Evolutionary conservation across 1,284 basidiomycete genomes (phyloP).

Genomic region (Trametes hirsuta): DNA sequence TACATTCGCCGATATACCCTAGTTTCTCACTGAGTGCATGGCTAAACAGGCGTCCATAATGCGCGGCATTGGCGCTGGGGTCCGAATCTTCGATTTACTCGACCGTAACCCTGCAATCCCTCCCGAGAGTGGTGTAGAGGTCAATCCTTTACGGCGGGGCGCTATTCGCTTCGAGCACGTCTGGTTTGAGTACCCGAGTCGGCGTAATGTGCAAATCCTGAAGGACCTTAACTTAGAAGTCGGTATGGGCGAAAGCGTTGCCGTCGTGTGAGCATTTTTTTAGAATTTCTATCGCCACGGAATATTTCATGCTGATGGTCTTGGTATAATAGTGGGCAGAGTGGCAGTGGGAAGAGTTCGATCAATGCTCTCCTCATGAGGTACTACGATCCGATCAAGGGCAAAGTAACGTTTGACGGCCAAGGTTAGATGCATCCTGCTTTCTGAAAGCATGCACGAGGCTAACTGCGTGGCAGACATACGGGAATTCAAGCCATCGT

Average conservation of each 20-base stretch:
- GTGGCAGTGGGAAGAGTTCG: slow-evolving; percentile 91
- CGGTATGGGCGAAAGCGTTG: slow-evolving; percentile 83
- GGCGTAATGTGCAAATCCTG: slow-evolving; percentile 78
- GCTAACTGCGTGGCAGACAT: slow-evolving; percentile 59
- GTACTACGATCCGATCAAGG: slow-evolving; percentile 90
- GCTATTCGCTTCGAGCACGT: slow-evolving; percentile 80
- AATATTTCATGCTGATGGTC: background rate
- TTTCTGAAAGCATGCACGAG: background rate
- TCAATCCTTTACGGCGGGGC: slow-evolving; percentile 63
- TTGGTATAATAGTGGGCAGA: slow-evolving; percentile 65
- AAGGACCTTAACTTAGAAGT: slow-evolving; percentile 81
- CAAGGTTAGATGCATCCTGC: slow-evolving; percentile 53
- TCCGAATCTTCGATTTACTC: slow-evolving; percentile 91
- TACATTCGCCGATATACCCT: background rate
- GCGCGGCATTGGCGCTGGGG: slow-evolving; percentile 92
- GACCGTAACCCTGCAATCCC: slow-evolving; percentile 79
- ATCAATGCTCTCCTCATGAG: slow-evolving; percentile 87
- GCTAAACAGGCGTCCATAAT: slow-evolving; percentile 72
- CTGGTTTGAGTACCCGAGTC: slow-evolving; percentile 85
- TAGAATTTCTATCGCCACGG: slow-evolving; percentile 6
- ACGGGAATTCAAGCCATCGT: slow-evolving; percentile 77
- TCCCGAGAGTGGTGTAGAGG: slow-evolving; percentile 58
- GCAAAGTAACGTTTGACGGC: slow-evolving; percentile 84
- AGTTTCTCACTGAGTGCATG: background rate
- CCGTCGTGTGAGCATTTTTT: slow-evolving; percentile 75